Evolutionary conservation across 2,329 filamentous ascomycete species (phyloP).

Genomic region (Paecilomyces variotii): DNA sequence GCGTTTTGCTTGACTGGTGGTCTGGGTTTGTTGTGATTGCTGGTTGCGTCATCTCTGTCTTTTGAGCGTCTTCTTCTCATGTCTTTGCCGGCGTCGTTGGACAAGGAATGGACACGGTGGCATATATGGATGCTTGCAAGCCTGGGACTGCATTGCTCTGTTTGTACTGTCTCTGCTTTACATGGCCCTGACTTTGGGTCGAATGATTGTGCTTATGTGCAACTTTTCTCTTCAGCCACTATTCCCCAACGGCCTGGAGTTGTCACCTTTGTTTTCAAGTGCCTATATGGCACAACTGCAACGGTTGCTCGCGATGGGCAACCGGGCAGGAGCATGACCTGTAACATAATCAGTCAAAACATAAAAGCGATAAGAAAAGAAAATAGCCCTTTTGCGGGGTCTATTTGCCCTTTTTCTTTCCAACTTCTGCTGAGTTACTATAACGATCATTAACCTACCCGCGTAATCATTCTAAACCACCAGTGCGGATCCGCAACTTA

Average conservation of each 20-base stretch:
- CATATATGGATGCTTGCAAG: neutral
- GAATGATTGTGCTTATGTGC: neutral
- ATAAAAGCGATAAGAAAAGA: neutral
- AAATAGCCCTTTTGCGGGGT: neutral
- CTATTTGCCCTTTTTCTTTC: neutral
- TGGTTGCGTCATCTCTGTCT: neutral
- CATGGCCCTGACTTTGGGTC: neutral
- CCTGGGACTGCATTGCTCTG: neutral
- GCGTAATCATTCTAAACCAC: no score
- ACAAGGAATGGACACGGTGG: neutral
- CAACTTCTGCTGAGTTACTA: neutral
- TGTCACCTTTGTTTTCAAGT: neutral
- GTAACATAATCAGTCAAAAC: neutral
- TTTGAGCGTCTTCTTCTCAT: neutral
- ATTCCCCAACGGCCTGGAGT: constrained; percentile 1
- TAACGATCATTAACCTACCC: neutral
- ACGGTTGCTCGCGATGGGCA: neutral
- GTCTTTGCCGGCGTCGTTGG: neutral
- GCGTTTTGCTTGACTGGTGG: neutral
- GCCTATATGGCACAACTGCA: neutral
- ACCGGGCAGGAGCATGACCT: neutral
- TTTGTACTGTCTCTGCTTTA: neutral
- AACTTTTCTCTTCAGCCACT: neutral
- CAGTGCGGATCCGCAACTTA: no score
- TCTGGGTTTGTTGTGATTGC: neutral